Evolutionary conservation across 2,329 filamentous ascomycete species (phyloP), one percentile per base, ranked within the genome.

Genomic region (Acrocalymma vagum): DNA sequence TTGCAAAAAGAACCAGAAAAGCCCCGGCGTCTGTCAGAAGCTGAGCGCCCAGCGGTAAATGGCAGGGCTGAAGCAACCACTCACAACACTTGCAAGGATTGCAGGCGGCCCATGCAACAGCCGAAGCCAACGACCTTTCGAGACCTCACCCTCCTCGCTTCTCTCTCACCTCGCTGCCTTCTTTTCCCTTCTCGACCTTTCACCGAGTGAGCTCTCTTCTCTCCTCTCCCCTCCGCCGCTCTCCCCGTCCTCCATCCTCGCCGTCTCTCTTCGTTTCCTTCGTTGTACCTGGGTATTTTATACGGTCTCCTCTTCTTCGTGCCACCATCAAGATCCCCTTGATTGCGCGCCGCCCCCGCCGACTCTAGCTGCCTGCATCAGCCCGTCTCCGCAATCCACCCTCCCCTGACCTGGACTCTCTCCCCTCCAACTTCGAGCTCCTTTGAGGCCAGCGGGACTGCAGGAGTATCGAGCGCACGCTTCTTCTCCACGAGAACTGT

Each of bases 401-500:
- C 42, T 50, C 56, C 31, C 48, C 54, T 55, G 50, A 49, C 47
- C 30, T 32, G 33, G 31, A 24, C 6, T 4, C 3, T 17, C 2
- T 15, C 9, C 4, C 17, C 25, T 3, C 45, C 46, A 46, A 50
- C 42, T 24, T 48, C 41, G 44, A 46, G 50, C 53, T 60, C 58
- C 58, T 61, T 61, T 61, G 58, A 61, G 58, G 58, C 55, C 58
- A 61, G 58, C 55, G 52, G 57, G 51, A 56, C 58, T 61, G 58
- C 58, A 61, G 58, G 58, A 60, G 55, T 37, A 45, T 52, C 44
- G 48, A 49, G 47, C 40, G 45, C 42, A 45, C 31, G 18, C 42
- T 35, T 44, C 18, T 30, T 37, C 25, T 42, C 30, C 22, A 32
- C 9, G 25, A 15, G 17, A 28, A 36, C 31, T 24, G 21, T 33